A percentile compares a stretch with the other conserved stretches of the same genome.
Conservation (phyloP, 768 basidiomycete genomes). For the Melanogaster broomeanus region DNA sequence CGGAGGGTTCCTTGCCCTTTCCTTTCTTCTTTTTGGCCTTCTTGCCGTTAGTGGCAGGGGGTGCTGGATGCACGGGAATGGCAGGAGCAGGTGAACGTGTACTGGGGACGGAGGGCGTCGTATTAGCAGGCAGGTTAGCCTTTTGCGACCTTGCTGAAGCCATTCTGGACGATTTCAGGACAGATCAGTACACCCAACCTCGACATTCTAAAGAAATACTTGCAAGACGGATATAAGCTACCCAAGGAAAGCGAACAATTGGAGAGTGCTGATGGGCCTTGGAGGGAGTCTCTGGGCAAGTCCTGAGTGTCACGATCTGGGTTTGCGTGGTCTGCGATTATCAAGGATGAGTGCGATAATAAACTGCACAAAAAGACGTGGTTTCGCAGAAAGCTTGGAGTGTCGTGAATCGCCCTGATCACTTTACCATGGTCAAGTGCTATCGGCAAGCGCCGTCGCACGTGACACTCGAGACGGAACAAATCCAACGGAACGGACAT, state of each 20-base stretch:
- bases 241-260: not conserved
- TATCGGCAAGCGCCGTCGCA: slow-evolving; percentile 34
- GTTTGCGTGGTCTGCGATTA: slow-evolving; percentile 15
- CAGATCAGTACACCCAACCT: slow-evolving; percentile 16
- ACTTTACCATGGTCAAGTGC: slow-evolving; percentile 32
- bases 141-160: slow-evolving; percentile 29
- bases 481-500: slow-evolving; percentile 17
- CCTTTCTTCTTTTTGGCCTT: slow-evolving; percentile 50
- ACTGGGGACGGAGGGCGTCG: slow-evolving; percentile 8
- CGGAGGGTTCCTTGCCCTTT: slow-evolving; percentile 35
- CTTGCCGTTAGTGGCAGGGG: slow-evolving; percentile 27
- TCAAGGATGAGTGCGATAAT: slow-evolving; percentile 21
- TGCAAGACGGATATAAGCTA: slow-evolving; percentile 13
- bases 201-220: slow-evolving; percentile 2
- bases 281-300: not conserved
- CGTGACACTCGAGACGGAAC: slow-evolving; percentile 20
- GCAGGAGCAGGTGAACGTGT: slow-evolving; percentile 9
- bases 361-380: slow-evolving; percentile 11
- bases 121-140: slow-evolving; percentile 16
- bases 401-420: slow-evolving; percentile 23
- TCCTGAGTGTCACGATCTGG: slow-evolving; percentile 15
- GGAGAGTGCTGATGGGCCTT: not conserved
- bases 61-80: slow-evolving; percentile 6
- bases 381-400: slow-evolving; percentile 13
- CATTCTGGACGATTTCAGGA: slow-evolving; percentile 24